Evolutionary conservation across 164 flowering plant genomes (phyloP).

Genomic region (Umbellularia californica): DNA sequence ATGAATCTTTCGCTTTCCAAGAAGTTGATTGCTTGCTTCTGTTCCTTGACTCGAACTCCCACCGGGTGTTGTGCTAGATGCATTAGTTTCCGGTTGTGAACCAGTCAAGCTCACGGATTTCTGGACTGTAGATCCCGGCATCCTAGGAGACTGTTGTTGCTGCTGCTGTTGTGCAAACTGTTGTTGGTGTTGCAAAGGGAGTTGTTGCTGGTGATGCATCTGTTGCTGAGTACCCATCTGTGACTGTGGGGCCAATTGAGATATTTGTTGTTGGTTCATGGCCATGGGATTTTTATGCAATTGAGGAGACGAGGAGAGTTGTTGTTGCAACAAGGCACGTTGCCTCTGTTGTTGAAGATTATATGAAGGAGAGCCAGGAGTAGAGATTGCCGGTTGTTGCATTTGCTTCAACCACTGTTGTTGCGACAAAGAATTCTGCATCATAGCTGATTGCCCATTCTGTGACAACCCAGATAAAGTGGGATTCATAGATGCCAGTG

Average conservation of each 20-base stretch:
- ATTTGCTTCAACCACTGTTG: slow-evolving; percentile 87
- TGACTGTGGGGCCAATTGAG: slow-evolving; percentile 28
- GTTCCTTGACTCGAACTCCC: slow-evolving; percentile 97
- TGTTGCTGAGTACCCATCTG: slow-evolving; percentile 35
- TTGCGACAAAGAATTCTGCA: slow-evolving; percentile 66
- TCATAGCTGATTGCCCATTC: slow-evolving; percentile 62
- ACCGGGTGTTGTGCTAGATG: slow-evolving; percentile 83
- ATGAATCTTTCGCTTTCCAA: slow-evolving; percentile 92
- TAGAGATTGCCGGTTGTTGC: slow-evolving; percentile 47
- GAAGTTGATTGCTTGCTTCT: slow-evolving; percentile 82
- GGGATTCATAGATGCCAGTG: slow-evolving; percentile 64
- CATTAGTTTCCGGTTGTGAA: slow-evolving; percentile 90
- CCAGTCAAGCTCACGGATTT: slow-evolving; percentile 81
- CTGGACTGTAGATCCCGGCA: slow-evolving; percentile 55
- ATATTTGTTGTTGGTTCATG: slow-evolving; percentile 55
- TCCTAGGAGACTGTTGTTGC: slow-evolving; percentile 76
- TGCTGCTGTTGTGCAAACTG: slow-evolving; percentile 20
- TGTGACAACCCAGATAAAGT: slow-evolving; percentile 72
- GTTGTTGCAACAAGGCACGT: slow-evolving; percentile 57
- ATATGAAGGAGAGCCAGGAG: slow-evolving; percentile 65
- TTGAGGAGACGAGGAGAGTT: slow-evolving; percentile 56
- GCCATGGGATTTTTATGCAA: slow-evolving; percentile 51
- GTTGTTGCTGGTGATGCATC: slow-evolving; percentile 36
- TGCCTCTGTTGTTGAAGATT: slow-evolving; percentile 58
- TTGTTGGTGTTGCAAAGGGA: slow-evolving; percentile 41